Base-by-base conservation (phyloP, 2,329 filamentous ascomycete genomes). In the Raffaelea arxii region DNA sequence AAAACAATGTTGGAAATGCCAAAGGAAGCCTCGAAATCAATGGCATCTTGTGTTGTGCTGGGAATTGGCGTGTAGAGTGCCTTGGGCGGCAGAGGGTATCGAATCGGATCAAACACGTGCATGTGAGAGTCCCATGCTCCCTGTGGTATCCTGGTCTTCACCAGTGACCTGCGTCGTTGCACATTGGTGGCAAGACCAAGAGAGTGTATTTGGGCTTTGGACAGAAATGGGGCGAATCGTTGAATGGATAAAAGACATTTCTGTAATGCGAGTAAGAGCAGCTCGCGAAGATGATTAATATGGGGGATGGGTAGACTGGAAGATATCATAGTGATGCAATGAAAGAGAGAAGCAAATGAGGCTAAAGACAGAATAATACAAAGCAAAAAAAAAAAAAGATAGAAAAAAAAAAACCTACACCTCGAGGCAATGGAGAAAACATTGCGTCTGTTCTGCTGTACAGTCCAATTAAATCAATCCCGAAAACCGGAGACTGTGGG, bases 1-100 rank as follows among this genome's bases (percentile, higher is more conserved):
- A 82, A 63, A 22, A 82, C 76, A 43, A 78, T 65, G 49, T 78
- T 77, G 37, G 64, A 53, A 35, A 81, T 68, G 3, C 71, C 71
- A 14, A 81, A 58, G 1, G 43, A 11, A 14, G 36, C 14, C 36
- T 45, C 43, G 16, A 23, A 45, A 11, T 18, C 36, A 24, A 10
- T 25, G 10, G 36, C 43, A 25, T 22, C 36, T 10, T 38, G 18
- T 4, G 36, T 38, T 4, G 10, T 38, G 36, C 36, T 21, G 10
- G 18, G 4, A 6, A 10, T 21, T n/a, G 36, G 36, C n/a, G 36
- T 6, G 18, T 38, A 38, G 10, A 21, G 10, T 6, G 36, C 9
- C 18, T 4, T 12, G 5, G 36, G 18, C n/a, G 36, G 36, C 36
- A 38, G 10, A 9, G 36, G 36, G 36, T 38, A 21, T 10, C 36